Evolutionary conservation across 805 yeast genomes (phyloP), one percentile per base, ranked within the genome.

Genomic region (Candida maris): DNA sequence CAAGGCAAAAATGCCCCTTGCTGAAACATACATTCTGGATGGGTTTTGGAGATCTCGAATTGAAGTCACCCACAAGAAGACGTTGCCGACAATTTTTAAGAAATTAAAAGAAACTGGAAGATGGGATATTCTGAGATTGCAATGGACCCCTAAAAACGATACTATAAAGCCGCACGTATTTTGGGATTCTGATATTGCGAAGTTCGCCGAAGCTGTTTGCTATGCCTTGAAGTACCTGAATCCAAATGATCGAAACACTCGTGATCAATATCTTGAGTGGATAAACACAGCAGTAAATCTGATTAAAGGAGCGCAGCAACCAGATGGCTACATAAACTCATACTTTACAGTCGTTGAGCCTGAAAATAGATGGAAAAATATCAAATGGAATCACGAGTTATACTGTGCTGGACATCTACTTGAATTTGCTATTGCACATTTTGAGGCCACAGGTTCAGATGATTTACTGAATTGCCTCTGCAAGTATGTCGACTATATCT

Each of bases 171-270:
- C 55, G 2, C 53, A 29, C 41, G 51, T 41, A 3, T 54, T 54
- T 26, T 54, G 59, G 59, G 59, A 54, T 34, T 44, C 52, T 19
- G 57, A 54, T 37, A 28, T 52, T 1, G 59, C 57, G 14, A 54
- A 54, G 35, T 45, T 42, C 19, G 25, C 49, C 12, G 59, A 54
- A 34, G 49, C 46, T 16, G 41, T 45, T 3, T 45, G 52, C 30
- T 44, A 39, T 38, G 41, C 45, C n/a, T 26, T 51, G 34, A 44
- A 47, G 30, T 41, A 54, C 26, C 31, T 18, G 28, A 25, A n/a
- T 37, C 40, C 15, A 27, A 32, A 8, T 28, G 27, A 20, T 50
- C 41, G 30, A 17, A 12, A 21, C 10, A 21, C 24, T 9, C 24
- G 24, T 8, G 12, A 21, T 21, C 24, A 21, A 12, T 21, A 9